These are phyloP conservation scores for Lophiotrema nucula DNA, from an alignment of 495 filamentous ascomycete species.

Conservation along the genomic window DNA sequence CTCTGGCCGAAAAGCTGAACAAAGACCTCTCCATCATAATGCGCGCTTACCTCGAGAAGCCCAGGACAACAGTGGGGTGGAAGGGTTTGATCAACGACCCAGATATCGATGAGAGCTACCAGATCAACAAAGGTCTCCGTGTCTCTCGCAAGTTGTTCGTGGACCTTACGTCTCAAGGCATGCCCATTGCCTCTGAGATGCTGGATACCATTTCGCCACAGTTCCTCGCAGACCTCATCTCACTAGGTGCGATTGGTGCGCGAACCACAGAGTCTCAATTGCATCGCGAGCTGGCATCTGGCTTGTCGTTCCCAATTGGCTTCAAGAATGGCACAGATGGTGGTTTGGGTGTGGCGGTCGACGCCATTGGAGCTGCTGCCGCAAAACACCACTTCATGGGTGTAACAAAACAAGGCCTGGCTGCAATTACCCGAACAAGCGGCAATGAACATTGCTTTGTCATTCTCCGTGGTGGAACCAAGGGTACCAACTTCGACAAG, in stretches of 20 bases:
- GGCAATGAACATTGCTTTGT: constrained; percentile 98
- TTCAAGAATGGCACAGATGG: constrained; percentile 99
- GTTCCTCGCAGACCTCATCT: constrained; percentile 93
- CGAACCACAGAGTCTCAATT: constrained; percentile 97
- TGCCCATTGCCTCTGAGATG: constrained; percentile 97
- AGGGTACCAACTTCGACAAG: constrained; percentile 92
- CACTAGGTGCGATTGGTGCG: constrained; percentile 91
- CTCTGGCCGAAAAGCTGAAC: constrained; percentile 68
- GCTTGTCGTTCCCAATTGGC: constrained; percentile 94
- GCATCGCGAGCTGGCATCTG: constrained; percentile 93
- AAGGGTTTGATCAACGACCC: constrained; percentile 99
- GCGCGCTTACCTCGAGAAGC: constrained; percentile 99
- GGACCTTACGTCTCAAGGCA: constrained; percentile 78
- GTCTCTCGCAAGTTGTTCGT: constrained; percentile 85
- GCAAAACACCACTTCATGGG: constrained; percentile 97
- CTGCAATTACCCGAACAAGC: constrained; percentile 86
- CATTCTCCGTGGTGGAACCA: constrained; percentile 85
- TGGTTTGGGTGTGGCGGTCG: constrained; percentile 89
- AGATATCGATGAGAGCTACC: constrained; percentile 93
- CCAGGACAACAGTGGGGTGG: constrained; percentile 98
- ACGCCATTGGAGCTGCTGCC: constrained; percentile 89
- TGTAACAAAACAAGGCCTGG: constrained; percentile 97
- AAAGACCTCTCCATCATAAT: constrained; percentile 90
- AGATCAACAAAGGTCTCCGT: constrained; percentile 98
- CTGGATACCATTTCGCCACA: constrained; percentile 97